These are phyloP conservation scores for Cornus suecica DNA, from an alignment of 148 eudicot genomes.

Conservation along the genomic window DNA sequence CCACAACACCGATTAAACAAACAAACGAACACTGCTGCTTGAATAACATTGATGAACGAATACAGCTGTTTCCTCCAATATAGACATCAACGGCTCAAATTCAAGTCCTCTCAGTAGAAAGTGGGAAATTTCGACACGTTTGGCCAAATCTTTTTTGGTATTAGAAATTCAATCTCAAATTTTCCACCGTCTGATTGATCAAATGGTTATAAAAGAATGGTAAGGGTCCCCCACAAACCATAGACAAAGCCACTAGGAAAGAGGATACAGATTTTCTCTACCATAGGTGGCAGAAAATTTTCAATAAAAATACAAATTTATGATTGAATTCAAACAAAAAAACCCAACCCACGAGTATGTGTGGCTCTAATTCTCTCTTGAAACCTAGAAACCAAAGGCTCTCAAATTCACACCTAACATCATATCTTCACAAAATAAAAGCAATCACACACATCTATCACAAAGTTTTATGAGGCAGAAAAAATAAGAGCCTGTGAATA, in stretches of 20 bases:
- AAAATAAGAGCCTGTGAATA: not conserved
- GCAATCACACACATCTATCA: constrained; percentile 10
- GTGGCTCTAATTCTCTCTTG: constrained; percentile 23
- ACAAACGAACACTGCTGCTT: not conserved
- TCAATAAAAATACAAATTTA: too few species aligned
- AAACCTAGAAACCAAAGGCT: constrained; percentile 21
- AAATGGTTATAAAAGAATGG: not conserved
- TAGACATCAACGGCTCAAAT: not conserved
- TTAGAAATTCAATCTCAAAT: too few species aligned
- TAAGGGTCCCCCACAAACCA: not conserved
- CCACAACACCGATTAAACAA: not conserved
- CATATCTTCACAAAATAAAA: constrained; percentile 1
- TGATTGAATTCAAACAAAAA: not conserved
- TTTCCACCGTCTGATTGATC: too few species aligned
- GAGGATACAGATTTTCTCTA: constrained; percentile 24
- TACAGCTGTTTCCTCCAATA: not conserved
- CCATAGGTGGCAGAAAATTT: too few species aligned
- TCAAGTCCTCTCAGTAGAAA: too few species aligned
- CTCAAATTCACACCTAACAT: constrained; percentile 16
- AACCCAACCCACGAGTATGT: constrained; percentile 19
- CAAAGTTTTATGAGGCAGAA: not conserved
- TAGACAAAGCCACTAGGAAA: constrained; percentile 23
- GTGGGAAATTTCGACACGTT: too few species aligned
- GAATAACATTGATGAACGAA: not conserved
- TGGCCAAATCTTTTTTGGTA: too few species aligned